Evolutionary conservation across 108 stramenopile species (phyloP).

Genomic region (Mayamaea pseudoterrestris): DNA sequence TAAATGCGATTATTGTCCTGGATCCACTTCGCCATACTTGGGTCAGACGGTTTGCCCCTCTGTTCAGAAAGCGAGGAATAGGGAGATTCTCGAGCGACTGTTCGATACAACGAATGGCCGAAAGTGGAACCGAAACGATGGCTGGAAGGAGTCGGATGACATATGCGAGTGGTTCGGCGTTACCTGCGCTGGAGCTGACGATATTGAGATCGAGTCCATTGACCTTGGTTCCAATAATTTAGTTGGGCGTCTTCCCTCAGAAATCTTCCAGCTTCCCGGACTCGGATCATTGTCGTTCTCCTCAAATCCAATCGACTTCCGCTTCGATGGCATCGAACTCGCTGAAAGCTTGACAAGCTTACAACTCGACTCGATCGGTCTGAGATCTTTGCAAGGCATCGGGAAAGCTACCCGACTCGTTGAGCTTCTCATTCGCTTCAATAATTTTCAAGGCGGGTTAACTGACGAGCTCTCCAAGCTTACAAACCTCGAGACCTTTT

Average conservation of each 20-base stretch:
- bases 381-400: not conserved
- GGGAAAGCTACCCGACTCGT: constrained; percentile 22
- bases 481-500: not conserved
- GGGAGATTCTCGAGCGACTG: constrained; percentile 25
- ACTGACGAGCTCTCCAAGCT: constrained; percentile 11
- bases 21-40: not conserved
- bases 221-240: constrained; percentile 63
- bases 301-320: constrained; percentile 63
- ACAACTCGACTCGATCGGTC: not conserved
- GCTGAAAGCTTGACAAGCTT: constrained; percentile 21
- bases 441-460: constrained; percentile 42
- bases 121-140: not conserved
- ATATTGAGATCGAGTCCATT: constrained; percentile 44
- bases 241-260: constrained; percentile 51
- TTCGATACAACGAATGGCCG: constrained; percentile 45
- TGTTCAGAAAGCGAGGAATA: constrained; percentile 4
- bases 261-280: constrained; percentile 57
- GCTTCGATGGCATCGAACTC: constrained; percentile 45
- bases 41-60: not conserved
- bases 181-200: constrained; percentile 36
- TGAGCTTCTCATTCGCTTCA: constrained; percentile 4
- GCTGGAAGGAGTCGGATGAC: not conserved
- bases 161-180: constrained; percentile 38
- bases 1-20: constrained; percentile 8
- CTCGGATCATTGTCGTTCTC: constrained; percentile 64